Conservation (phyloP, 164 flowering plant species). For the Tetracentron sinense region DNA sequence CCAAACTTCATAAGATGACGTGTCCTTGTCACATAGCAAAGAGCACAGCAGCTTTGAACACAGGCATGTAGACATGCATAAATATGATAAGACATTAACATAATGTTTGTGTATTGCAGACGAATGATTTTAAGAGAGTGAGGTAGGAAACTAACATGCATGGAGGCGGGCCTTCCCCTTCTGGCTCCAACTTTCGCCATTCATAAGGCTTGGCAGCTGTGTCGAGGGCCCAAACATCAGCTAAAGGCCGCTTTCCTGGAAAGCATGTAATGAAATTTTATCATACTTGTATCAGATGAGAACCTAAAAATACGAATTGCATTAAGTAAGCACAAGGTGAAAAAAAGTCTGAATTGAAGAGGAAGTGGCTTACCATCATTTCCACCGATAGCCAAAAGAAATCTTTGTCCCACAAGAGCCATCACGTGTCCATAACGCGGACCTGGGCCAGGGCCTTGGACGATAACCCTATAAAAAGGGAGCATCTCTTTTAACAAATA, state of each 20-base stretch:
- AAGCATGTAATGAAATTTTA: conserved; percentile 17
- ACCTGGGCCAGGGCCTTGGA: conserved; percentile 99
- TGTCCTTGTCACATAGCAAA: no score
- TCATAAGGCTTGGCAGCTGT: conserved; percentile 99
- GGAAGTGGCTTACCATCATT: conserved; percentile 72
- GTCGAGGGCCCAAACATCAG: conserved; percentile 99
- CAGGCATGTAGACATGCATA: no score
- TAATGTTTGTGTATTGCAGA: background rate
- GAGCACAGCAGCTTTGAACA: no score
- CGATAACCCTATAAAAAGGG: conserved; percentile 66
- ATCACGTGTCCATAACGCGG: conserved; percentile 99
- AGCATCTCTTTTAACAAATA: conserved; percentile 7
- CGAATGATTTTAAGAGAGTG: background rate
- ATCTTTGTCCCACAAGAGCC: conserved; percentile 99
- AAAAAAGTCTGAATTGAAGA: conserved; percentile 4
- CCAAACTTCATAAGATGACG: no score
- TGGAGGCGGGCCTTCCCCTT: conserved; percentile 99
- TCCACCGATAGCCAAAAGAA: conserved; percentile 98
- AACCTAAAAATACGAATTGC: conserved; percentile 2
- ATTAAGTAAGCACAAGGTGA: background rate
- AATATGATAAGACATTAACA: background rate
- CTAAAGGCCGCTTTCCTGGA: conserved; percentile 89
- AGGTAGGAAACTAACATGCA: conserved; percentile 67
- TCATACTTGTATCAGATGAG: conserved; percentile 2
- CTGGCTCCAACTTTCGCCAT: conserved; percentile 98